These are phyloP conservation scores for Mortierella sp. DNA, from an alignment of 371 early-diverging fungal genomes.

Conservation along the genomic window DNA sequence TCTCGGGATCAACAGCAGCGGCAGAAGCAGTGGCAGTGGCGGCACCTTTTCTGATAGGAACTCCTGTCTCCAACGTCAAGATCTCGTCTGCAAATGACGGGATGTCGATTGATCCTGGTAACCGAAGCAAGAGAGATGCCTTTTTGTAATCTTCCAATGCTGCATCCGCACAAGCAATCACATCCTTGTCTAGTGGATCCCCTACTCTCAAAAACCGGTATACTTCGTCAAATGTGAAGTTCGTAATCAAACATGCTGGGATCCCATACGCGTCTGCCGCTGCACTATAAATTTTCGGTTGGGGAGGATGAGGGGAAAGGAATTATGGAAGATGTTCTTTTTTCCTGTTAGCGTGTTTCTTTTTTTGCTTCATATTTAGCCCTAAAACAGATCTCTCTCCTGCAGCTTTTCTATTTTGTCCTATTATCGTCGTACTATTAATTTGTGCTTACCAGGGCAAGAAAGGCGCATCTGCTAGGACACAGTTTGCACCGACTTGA, in stretches of 20 bases:
- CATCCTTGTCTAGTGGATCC: conserved; percentile 66
- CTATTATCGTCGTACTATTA: not conserved
- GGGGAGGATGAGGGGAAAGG: no score
- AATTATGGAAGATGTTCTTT: not conserved
- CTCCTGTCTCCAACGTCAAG: conserved; percentile 10
- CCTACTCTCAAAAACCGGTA: conserved; percentile 72
- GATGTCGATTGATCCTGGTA: conserved; percentile 80
- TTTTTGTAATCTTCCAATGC: conserved; percentile 69
- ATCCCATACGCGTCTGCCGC: conserved; percentile 70
- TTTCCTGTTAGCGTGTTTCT: not conserved
- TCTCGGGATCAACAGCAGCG: no score
- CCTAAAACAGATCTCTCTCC: no score
- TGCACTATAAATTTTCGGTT: conserved; percentile 55
- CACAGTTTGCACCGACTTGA: conserved; percentile 71
- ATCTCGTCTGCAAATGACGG: conserved; percentile 69
- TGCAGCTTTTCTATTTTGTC: no score
- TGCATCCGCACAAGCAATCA: conserved; percentile 60
- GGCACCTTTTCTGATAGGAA: not conserved
- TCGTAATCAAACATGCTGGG: conserved; percentile 78
- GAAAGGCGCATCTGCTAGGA: conserved; percentile 78
- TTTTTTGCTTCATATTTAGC: no score
- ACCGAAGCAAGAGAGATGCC: conserved; percentile 71
- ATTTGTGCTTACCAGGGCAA: conserved; percentile 64
- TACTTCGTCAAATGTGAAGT: conserved; percentile 85
- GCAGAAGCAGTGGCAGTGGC: no score